Evolutionary conservation across 129 eudicot species (phyloP), one percentile per base, ranked within the genome.

Genomic region (Dittrichia graveolens): DNA sequence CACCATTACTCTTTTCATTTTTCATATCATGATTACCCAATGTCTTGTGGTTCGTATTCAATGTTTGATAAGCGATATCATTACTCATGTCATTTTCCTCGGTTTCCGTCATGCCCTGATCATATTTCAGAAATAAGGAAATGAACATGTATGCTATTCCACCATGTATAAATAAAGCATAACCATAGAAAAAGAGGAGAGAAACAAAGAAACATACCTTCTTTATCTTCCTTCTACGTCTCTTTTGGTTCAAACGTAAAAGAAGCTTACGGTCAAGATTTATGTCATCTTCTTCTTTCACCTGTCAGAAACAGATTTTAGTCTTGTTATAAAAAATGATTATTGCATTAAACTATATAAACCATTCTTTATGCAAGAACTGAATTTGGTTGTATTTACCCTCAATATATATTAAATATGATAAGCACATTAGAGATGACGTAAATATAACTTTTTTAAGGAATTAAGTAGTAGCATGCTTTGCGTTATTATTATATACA

Each of bases 201-300:
- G 40, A 70, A 70, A 14, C 16, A 59, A 48, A 53, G 40, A 70
- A 70, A 14, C 16, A 59, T 43, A 90, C 98, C 97, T 84, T 83
- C 76, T 81, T 81, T 69, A 74, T 42, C 76, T 81, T 83, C 69
- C 81, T 91, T 77, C 69, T 83, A 48, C 69, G 96, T 79, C 97
- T 86, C 83, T 90, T 95, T 55, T 65, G 82, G 81, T 85, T 95
- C 75, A 95, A 82, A 61, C 76, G 91, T 54, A 58, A 60, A 19
- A 79, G 89, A 75, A 88, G 99, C 80, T 88, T 86, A 64, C 81
- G 83, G 74, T 90, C 90, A 65, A 66, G 55, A 76, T 74, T 80
- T 54, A 77, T 74, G 80, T 95, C 99, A 71, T 95, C 99, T 80
- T 95, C 99, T 84, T 95, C 99, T 76, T 88, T 95, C 45, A 95